Conservation (phyloP, 164 flowering plant species). For the Dillenia turbinata region DNA sequence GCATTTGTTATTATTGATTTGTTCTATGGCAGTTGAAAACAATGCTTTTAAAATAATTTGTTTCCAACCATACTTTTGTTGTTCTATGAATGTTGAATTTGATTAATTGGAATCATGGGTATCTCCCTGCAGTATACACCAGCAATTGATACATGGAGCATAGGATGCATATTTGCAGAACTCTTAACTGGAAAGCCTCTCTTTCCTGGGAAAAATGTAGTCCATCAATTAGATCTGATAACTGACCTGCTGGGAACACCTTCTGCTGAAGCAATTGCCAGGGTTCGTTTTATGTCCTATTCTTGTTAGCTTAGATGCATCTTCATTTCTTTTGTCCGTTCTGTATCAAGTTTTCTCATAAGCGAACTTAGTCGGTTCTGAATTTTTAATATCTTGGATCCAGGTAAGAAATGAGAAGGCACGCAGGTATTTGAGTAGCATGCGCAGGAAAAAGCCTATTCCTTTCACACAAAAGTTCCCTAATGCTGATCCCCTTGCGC, state of each 20-base stretch:
- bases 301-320: background rate
- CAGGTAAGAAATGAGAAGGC: constrained; percentile 99
- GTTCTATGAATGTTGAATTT: too few species aligned
- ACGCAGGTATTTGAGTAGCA: constrained; percentile 87
- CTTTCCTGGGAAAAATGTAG: constrained; percentile 97
- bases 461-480: constrained; percentile 92
- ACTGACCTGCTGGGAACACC: constrained; percentile 95
- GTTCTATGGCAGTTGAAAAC: too few species aligned
- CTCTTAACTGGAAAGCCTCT: constrained; percentile 95
- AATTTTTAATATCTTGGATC: constrained; percentile 3
- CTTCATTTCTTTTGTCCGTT: background rate
- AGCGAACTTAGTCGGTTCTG: background rate
- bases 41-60: too few species aligned
- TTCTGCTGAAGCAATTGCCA: constrained; percentile 78
- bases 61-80: too few species aligned
- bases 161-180: constrained; percentile 97
- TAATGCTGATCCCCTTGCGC: constrained; percentile 89
- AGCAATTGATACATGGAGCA: constrained; percentile 98
- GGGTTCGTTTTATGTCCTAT: constrained; percentile 44
- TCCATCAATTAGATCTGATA: constrained; percentile 94
- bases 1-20: too few species aligned
- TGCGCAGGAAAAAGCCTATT: constrained; percentile 82
- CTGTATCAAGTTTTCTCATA: background rate
- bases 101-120: too few species aligned
- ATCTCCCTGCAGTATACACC: constrained; percentile 76